Conservation (phyloP, 2,329 filamentous ascomycete species). For the Arthroderma sp. region DNA sequence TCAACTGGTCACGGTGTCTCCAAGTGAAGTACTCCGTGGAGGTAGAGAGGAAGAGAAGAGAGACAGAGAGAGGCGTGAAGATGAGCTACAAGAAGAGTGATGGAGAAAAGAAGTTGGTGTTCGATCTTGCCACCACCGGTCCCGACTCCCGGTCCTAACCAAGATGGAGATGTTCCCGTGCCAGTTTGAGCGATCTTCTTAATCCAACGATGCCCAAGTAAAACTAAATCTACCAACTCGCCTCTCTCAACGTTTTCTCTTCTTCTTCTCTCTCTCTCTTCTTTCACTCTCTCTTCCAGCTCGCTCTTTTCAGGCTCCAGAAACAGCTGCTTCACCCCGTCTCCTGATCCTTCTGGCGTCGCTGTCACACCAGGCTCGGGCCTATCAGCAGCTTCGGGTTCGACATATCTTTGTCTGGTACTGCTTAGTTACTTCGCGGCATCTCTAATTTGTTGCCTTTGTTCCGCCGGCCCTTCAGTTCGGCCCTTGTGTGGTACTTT, state of each 20-base stretch:
- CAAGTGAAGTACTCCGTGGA: not conserved
- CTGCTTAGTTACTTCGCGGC: not conserved
- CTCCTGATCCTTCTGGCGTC: no score
- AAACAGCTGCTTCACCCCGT: no score
- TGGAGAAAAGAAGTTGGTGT: not conserved
- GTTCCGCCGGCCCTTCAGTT: not conserved
- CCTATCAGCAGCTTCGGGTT: not conserved
- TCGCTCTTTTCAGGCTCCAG: not conserved
- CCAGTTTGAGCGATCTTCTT: constrained; percentile 5
- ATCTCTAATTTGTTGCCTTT: not conserved
- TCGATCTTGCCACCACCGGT: not conserved
- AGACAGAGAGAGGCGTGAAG: no score
- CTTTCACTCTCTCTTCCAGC: not conserved
- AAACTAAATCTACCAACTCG: constrained; percentile 1
- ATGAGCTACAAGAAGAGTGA: not conserved
- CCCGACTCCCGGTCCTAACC: not conserved
- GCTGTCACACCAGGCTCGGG: not conserved
- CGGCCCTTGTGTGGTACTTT: constrained; percentile 5
- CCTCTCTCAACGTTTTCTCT: constrained; percentile 5
- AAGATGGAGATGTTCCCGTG: constrained; percentile 6
- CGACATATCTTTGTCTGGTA: not conserved
- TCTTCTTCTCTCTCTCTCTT: not conserved
- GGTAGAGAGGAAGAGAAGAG: not conserved
- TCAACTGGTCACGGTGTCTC: no score
- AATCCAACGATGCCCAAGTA: not conserved